A percentile compares a stretch with the other conserved stretches of the same genome.
Evolutionary conservation across 352 stramenopile species (phyloP).

Genomic region (Pythium coloratum): DNA sequence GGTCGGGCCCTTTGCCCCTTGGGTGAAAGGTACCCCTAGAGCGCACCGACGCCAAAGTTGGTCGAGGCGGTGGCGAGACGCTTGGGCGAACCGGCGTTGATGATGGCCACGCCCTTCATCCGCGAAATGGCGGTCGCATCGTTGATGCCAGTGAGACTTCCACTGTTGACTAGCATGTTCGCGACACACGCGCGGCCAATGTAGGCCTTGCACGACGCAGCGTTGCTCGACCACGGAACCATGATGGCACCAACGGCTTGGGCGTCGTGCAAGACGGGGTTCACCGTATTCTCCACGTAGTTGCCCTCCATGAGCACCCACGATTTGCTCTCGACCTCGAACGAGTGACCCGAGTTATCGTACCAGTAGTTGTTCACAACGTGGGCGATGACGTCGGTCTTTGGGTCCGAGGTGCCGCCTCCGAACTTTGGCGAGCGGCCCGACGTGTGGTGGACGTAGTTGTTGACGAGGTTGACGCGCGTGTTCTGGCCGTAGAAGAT

Average conservation of each 20-base stretch:
- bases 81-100: constrained; percentile 3
- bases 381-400: constrained; percentile 27
- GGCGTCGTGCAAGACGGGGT: constrained; percentile 18
- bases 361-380: constrained; percentile 48
- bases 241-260: constrained; percentile 19
- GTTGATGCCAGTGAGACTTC: constrained; percentile 1
- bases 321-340: constrained; percentile 34
- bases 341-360: constrained; percentile 41
- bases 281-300: constrained; percentile 40
- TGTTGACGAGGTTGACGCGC: constrained; percentile 32
- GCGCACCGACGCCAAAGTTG: constrained; percentile 18
- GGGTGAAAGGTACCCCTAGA: not conserved
- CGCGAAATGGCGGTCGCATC: not conserved
- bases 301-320: constrained; percentile 46
- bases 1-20: too few relatives aligned
- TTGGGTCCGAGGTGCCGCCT: constrained; percentile 4
- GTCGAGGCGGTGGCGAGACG: not conserved
- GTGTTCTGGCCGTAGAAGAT: constrained; percentile 34
- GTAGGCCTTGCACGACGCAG: constrained; percentile 23
- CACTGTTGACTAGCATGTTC: constrained; percentile 32
- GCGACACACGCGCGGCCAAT: constrained; percentile 30
- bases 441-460: constrained; percentile 43
- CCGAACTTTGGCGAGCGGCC: constrained; percentile 36
- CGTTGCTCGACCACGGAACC: constrained; percentile 11
- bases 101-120: constrained; percentile 13